Evolutionary conservation across 305 asterid genomes (phyloP), one percentile per base, ranked within the genome.

Genomic region (Rubia tinctorum): DNA sequence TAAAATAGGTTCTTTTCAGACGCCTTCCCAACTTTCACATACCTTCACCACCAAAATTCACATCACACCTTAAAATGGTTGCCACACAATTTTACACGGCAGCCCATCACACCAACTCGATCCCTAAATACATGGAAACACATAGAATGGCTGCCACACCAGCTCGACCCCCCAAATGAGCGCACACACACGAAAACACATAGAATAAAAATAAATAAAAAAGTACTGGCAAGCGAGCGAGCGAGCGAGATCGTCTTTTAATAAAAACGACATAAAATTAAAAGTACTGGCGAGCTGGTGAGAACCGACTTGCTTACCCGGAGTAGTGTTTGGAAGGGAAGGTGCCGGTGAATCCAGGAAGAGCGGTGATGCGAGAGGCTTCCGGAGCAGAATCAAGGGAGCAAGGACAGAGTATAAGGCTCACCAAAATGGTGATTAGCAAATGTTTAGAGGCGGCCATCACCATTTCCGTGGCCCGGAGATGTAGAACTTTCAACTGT

Each of bases 281-380:
- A 4, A 4, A 37, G 40, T 37, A 6, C 40, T 37, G 7, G 40
- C 7, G 40, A 10, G 49, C 11, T 2, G 15, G 23, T 22, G 59
- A 53, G 22, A 51, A 5, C 20, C 58, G 3, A 44, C 3, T 44
- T 3, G 12, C 55, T 8, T 80, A 88, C 90, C 95, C 90, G 1
- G 90, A 76, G 73, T 87, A 84, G 68, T 88, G 95, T 66, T 87
- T 84, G 9, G 94, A 87, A 77, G 91, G 94, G 65, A 88, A 81
- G 62, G 76, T 72, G 78, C 88, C 90, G 20, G 58, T 53, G 79
- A 87, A 88, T 14, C 89, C 90, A 49, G 95, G 91, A 55, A 88
- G 93, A 43, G 55, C 71, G 67, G 15, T 80, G 63, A 86, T 78
- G 8, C 76, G 81, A 71, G 87, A 82, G 63, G 43, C 51, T 53